Base-by-base conservation (phyloP, 129 eudicot species). In the Chrysanthemum lavandulifolium region DNA sequence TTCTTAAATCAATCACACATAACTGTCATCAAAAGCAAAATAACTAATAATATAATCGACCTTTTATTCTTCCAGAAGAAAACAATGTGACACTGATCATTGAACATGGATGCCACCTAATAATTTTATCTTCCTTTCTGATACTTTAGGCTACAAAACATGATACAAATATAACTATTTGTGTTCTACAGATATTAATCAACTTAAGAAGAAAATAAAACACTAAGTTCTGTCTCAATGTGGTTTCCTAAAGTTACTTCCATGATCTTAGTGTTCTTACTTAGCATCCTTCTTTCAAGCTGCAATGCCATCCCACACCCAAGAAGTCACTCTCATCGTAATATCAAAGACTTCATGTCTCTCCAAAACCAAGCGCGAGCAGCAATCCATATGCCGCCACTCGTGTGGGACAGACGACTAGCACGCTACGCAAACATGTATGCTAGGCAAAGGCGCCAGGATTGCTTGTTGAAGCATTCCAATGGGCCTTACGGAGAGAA, bases 81-180 rank as follows among this genome's bases (percentile, higher is more conserved):
- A 77, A 61, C 49, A 65, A 67, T 82, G 76, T 82, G 86, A 31
- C 75, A 84, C 75, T 84, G 85, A 89, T 89, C 84, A 89, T 73
- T 76, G 89, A 86, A 89, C 96, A 82, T 89, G 96, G 89, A 75
- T 82, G 91, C 83, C 96, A 89, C 92, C 91, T 73, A 78, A 81
- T 82, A 31, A 43, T 56, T 67, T 13, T 33, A 40, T 5, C n/a
- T 25, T 8, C 15, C 29, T 29, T 4, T 11, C 13, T n/a, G 18
- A 66, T 54, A 64, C 57, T 56, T 57, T 71, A 72, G 59, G 52
- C 68, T 65, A 56, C 68, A 77, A 48, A 68, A 61, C 67, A 33
- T 29, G 56, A 14, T 52, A 29, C 72, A 78, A 64, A 72, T 71
- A 77, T 72, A 71, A 61, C 68, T 55, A 43, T 55, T 78, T 50